Evolutionary conservation across 148 eudicot species (phyloP).

Genomic region (Suaeda aralocaspica): DNA sequence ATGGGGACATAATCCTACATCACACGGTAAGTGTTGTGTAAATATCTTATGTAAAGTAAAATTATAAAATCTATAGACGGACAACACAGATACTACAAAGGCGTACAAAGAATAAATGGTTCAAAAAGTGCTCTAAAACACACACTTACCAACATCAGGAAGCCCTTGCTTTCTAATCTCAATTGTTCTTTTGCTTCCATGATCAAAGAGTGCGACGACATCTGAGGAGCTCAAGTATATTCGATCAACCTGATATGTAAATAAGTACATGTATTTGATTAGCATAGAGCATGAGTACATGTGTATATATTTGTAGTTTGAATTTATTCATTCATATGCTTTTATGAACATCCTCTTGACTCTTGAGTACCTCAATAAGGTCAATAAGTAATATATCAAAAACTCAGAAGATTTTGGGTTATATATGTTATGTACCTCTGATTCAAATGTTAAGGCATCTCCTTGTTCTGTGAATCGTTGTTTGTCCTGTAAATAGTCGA

Average conservation of each 20-base stretch:
- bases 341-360: background rate
- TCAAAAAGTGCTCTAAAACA: no score
- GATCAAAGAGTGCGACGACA: constrained; percentile 61
- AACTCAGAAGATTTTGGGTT: background rate
- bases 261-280: background rate
- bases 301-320: no score
- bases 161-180: constrained; percentile 73
- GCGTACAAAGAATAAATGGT: no score
- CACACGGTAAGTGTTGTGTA: no score
- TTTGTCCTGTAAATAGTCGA: constrained; percentile 54
- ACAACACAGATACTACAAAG: no score
- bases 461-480: constrained; percentile 97
- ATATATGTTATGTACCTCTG: constrained; percentile 51
- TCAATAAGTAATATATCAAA: background rate
- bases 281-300: no score
- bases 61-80: no score
- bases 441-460: constrained; percentile 91
- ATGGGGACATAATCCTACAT: no score
- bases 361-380: background rate
- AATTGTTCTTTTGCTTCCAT: constrained; percentile 71
- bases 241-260: constrained; percentile 62
- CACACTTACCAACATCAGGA: constrained; percentile 70
- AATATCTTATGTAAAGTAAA: no score
- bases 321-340: no score
- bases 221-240: constrained; percentile 61